Evolutionary conservation across 768 basidiomycete species (phyloP).

Genomic region (Lentinus tigrinus): DNA sequence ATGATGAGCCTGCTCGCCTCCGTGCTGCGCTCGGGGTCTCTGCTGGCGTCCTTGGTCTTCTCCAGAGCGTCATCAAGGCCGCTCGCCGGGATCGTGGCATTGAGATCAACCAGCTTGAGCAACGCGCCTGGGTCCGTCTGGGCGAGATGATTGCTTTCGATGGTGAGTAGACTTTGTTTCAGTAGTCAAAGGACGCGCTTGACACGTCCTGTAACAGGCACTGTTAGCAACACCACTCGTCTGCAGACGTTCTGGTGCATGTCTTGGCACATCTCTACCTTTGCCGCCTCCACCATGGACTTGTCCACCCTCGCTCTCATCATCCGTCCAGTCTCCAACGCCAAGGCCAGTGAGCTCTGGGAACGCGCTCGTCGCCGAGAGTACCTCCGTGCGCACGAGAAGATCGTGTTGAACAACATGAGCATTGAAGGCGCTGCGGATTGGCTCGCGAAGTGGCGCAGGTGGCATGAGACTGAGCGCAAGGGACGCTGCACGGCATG

Average conservation of each 20-base stretch:
- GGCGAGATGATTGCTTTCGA: constrained; percentile 47
- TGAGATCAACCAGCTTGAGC: constrained; percentile 43
- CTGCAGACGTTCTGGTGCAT: constrained; percentile 57
- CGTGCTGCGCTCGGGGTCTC: constrained; percentile 39
- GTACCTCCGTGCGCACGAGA: constrained; percentile 46
- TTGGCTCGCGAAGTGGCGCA: constrained; percentile 34
- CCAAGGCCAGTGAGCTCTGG: constrained; percentile 49
- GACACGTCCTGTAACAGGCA: constrained; percentile 23
- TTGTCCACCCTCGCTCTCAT: constrained; percentile 59
- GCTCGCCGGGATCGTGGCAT: constrained; percentile 30
- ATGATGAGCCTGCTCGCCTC: constrained; percentile 40
- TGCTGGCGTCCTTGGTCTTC: constrained; percentile 36
- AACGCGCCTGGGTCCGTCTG: constrained; percentile 49
- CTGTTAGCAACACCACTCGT: constrained; percentile 36
- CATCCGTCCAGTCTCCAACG: constrained; percentile 41
- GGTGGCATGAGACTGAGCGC: constrained; percentile 27
- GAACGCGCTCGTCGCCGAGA: constrained; percentile 31
- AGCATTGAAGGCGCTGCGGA: constrained; percentile 52
- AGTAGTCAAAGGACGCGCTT: neutral
- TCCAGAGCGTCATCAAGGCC: constrained; percentile 32
- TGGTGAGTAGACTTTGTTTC: constrained; percentile 23
- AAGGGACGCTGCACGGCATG: constrained; percentile 25
- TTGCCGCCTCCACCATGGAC: constrained; percentile 43
- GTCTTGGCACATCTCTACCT: constrained; percentile 39
- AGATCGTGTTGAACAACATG: constrained; percentile 52